Evolutionary conservation across 768 basidiomycete species (phyloP), one percentile per base, ranked within the genome.

Genomic region (Cyathus striatus): DNA sequence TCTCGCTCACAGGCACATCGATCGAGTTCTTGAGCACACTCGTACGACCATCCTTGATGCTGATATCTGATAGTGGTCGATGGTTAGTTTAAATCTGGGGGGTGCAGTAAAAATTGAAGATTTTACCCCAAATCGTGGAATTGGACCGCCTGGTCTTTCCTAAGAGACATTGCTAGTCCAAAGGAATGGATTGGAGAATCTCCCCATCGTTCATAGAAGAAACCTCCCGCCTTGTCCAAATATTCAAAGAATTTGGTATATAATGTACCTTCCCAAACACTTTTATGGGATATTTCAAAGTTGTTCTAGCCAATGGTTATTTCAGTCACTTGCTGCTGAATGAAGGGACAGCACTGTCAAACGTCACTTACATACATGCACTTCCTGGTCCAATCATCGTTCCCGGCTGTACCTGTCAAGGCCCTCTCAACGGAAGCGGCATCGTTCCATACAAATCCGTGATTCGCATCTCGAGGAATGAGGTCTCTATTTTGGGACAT

Each of bases 161-260:
- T 48, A 6, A 60, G 48, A 4, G 54, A 46, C 60, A 61, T 60
- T 3, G 60, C 49, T 22, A 60, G 37, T 21, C 55, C 60, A 41
- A 46, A 60, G 3, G 58, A 58, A 40, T 62, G 60, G 5, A 62
- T 44, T 12, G 60, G 58, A 1, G 58, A 48, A 32, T 61, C 60
- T 22, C 56, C 40, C 60, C 60, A 61, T 25, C 60, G 54, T 44
- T 61, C 60, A 26, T 61, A 61, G 33, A 61, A 61, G 45, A 61
- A 58, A 7, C 60, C 58, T 34, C 59, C 57, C n/a, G 53, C 49
- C 20, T 43, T 32, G 34, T 61, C 60, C 5, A 61, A 47, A 34
- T 45, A 51, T 14, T 58, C 48, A 30, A 61, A 61, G 21, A 61
- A 48, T 13, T 48, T 43, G 5, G 50, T 56, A 37, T 61, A 61